These are phyloP conservation scores for Fusarium falciforme DNA, from an alignment of 2,329 filamentous ascomycete genomes.

Conservation along the genomic window DNA sequence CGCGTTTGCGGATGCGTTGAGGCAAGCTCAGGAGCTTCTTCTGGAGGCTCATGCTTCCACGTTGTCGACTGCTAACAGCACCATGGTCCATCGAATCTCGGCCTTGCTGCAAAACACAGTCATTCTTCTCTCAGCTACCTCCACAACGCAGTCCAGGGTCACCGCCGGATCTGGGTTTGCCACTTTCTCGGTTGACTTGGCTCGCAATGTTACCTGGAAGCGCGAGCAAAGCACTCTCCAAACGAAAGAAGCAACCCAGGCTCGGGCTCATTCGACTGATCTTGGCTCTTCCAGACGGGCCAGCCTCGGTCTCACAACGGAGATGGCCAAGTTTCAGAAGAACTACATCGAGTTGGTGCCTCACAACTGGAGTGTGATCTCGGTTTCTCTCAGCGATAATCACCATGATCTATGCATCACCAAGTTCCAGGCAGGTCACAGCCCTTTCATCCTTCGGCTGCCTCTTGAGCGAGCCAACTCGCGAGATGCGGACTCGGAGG, in stretches of 20 bases:
- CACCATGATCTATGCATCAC: slow-evolving; percentile 88
- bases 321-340: slow-evolving; percentile 75
- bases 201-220: slow-evolving; percentile 75
- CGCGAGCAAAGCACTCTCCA: slow-evolving; percentile 72
- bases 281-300: slow-evolving; percentile 45
- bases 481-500: slow-evolving; percentile 79
- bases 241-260: slow-evolving; percentile 37
- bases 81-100: slow-evolving; percentile 72
- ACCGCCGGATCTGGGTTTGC: slow-evolving; percentile 67
- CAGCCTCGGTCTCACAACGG: slow-evolving; percentile 60
- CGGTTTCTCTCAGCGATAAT: slow-evolving; percentile 84
- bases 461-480: slow-evolving; percentile 86
- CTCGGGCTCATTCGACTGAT: slow-evolving; percentile 5
- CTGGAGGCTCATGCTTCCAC: slow-evolving; percentile 71
- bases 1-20: slow-evolving; percentile 69
- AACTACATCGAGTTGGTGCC: slow-evolving; percentile 91
- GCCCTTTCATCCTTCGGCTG: slow-evolving; percentile 87
- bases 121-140: slow-evolving; percentile 73
- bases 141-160: slow-evolving; percentile 57
- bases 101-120: slow-evolving; percentile 73
- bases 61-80: slow-evolving; percentile 64
- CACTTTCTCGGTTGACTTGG: slow-evolving; percentile 74
- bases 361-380: slow-evolving; percentile 84
- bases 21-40: slow-evolving; percentile 74
- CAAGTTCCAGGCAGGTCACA: slow-evolving; percentile 79